Percentiles rank a stretch among this genome's conserved stretches.
Conservation (phyloP, 1,284 basidiomycete species). For the Austroboletus novae-zelandiae region DNA sequence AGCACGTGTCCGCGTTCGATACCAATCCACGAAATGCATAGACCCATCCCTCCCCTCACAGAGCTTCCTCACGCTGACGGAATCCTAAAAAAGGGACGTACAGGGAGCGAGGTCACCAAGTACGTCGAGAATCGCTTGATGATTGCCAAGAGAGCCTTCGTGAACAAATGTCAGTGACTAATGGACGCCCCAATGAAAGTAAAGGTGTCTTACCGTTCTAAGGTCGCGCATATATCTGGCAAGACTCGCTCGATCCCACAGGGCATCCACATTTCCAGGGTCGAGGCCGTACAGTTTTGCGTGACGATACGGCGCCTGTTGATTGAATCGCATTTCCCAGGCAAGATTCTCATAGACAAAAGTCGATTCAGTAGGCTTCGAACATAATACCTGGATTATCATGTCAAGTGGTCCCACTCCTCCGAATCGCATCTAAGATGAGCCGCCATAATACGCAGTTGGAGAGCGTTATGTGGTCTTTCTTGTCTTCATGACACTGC, state of each 20-base stretch:
- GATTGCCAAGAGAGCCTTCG: constrained; percentile 56
- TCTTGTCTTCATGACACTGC: constrained; percentile 69
- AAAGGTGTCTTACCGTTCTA: constrained; percentile 43
- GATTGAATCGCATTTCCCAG: constrained; percentile 53
- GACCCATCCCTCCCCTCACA: too few relatives aligned
- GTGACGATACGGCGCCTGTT: constrained; percentile 92
- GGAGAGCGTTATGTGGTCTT: constrained; percentile 73
- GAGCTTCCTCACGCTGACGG: too few relatives aligned
- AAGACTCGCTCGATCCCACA: too few relatives aligned
- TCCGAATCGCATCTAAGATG: constrained; percentile 67
- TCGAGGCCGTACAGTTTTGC: constrained; percentile 81
- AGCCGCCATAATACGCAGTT: constrained; percentile 86
- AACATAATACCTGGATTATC: constrained; percentile 60
- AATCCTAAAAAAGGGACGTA: constrained; percentile 27
- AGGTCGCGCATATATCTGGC: constrained; percentile 38
- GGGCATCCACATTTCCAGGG: constrained; percentile 71
- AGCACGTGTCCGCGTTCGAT: too few relatives aligned
- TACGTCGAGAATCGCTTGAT: constrained; percentile 65
- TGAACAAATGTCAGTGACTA: too few relatives aligned
- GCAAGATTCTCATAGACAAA: constrained; percentile 55
- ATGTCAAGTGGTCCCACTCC: constrained; percentile 84
- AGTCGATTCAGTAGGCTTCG: neutral
- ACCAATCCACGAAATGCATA: too few relatives aligned
- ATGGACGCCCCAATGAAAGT: neutral
- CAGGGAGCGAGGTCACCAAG: constrained; percentile 63